These are phyloP conservation scores for Asterochloris erici DNA, from an alignment of 139 green algal genomes.

Conservation along the genomic window DNA sequence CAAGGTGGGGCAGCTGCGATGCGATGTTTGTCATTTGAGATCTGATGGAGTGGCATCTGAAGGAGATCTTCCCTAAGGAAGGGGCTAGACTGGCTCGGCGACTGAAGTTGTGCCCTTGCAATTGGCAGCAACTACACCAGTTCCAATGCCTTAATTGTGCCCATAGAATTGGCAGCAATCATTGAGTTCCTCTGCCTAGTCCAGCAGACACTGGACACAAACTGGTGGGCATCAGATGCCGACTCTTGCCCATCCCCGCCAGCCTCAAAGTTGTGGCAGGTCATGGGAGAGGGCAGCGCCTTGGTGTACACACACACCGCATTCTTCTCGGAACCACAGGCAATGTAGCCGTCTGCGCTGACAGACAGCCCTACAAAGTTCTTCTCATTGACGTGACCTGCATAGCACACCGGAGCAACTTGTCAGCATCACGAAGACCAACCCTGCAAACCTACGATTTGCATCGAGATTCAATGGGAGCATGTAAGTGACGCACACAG, in stretches of 20 bases:
- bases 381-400: constrained; percentile 75
- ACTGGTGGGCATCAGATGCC: constrained; percentile 31
- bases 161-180: constrained; percentile 55
- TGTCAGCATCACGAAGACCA: neutral
- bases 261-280: constrained; percentile 10
- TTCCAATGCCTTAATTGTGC: constrained; percentile 44
- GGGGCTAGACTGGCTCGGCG: no score
- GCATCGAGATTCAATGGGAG: neutral
- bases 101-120: neutral
- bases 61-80: no score
- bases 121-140: constrained; percentile 14
- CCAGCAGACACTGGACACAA: constrained; percentile 66
- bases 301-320: constrained; percentile 53
- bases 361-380: constrained; percentile 81
- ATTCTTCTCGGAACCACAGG: constrained; percentile 69
- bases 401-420: neutral
- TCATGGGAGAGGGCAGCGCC: constrained; percentile 27
- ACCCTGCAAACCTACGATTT: neutral
- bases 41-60: no score
- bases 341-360: constrained; percentile 56
- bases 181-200: constrained; percentile 27
- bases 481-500: neutral
- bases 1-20: no score
- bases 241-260: constrained; percentile 2
- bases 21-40: no score